phyloP scores from a whole-genome alignment of 1,284 basidiomycete genomes.

The Ustanciosporium gigantosporum region DNA sequence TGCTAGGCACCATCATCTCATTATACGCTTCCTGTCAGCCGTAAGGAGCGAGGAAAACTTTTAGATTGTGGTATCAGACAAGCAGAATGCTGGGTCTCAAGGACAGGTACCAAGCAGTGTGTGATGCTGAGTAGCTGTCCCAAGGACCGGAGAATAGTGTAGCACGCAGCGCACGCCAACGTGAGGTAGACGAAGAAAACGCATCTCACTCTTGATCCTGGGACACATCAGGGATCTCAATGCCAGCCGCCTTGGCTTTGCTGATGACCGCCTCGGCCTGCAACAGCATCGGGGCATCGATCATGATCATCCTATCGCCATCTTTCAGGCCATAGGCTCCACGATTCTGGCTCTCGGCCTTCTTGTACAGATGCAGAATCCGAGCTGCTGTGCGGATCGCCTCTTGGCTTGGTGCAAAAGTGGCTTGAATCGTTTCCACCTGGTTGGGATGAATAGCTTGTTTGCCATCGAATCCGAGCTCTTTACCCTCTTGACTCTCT shows the following conservation, averaged over 20 bases:
- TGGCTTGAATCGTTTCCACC: slow-evolving; percentile 74
- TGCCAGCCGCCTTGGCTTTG: slow-evolving; percentile 70
- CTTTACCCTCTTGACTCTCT: slow-evolving; percentile 72
- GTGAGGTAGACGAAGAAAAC: too few species aligned
- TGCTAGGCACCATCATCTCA: too few species aligned
- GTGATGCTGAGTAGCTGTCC: too few species aligned
- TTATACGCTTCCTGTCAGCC: too few species aligned
- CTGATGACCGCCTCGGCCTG: slow-evolving; percentile 70
- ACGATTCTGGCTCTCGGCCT: slow-evolving; percentile 61
- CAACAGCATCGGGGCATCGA: slow-evolving; percentile 69
- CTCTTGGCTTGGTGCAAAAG: slow-evolving; percentile 75
- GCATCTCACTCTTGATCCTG: neutral
- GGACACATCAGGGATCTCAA: slow-evolving; percentile 66
- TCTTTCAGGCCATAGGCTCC: slow-evolving; percentile 71
- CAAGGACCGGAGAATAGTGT: too few species aligned
- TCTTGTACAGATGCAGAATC: slow-evolving; percentile 66
- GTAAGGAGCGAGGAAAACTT: too few species aligned
- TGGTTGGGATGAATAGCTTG: slow-evolving; percentile 94
- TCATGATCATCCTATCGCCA: slow-evolving; percentile 66
- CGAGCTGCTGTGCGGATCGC: slow-evolving; percentile 78
- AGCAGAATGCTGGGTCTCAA: too few species aligned
- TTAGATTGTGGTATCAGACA: too few species aligned
- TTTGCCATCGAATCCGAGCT: slow-evolving; percentile 58
- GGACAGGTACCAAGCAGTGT: too few species aligned
- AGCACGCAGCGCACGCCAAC: too few species aligned